phyloP scores from a whole-genome alignment of 495 filamentous ascomycete genomes.

The Tuber indicum region DNA sequence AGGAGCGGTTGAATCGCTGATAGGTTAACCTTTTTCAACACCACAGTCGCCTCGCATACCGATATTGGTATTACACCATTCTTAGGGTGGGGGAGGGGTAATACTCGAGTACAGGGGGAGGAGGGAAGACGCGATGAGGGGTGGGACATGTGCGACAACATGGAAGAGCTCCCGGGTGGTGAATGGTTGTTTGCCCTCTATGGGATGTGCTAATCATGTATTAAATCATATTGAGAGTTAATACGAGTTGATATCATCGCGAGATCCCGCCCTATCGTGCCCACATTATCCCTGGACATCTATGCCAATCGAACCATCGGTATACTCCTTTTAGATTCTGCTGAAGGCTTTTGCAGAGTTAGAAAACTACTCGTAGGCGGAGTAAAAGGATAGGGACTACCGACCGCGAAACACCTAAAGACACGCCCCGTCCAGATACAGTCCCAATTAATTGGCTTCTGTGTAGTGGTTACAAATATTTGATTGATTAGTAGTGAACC shows the following conservation, averaged over 20 bases:
- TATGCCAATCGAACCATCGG: not conserved
- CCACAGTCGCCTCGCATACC: not conserved
- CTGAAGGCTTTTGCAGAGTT: not conserved
- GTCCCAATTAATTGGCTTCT: too few species aligned
- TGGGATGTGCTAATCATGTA: not conserved
- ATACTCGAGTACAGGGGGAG: not conserved
- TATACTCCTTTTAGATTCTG: not conserved
- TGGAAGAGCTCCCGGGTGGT: not conserved
- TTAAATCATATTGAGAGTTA: not conserved
- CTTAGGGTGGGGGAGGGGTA: constrained; percentile 2
- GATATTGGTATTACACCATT: not conserved
- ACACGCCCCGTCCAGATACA: too few species aligned
- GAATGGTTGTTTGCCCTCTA: not conserved
- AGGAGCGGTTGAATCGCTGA: not conserved
- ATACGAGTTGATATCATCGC: not conserved
- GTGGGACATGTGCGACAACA: not conserved
- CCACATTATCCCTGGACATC: not conserved
- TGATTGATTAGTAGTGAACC: too few species aligned
- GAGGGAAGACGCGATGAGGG: not conserved
- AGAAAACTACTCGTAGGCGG: not conserved
- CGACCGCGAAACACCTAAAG: too few species aligned
- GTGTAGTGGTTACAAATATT: too few species aligned
- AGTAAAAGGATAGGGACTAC: not conserved
- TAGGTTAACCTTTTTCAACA: not conserved
- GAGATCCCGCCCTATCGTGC: not conserved